Evolutionary conservation across 2,329 filamentous ascomycete genomes (phyloP), one percentile per base, ranked within the genome.

Genomic region (Phoma herbarum): DNA sequence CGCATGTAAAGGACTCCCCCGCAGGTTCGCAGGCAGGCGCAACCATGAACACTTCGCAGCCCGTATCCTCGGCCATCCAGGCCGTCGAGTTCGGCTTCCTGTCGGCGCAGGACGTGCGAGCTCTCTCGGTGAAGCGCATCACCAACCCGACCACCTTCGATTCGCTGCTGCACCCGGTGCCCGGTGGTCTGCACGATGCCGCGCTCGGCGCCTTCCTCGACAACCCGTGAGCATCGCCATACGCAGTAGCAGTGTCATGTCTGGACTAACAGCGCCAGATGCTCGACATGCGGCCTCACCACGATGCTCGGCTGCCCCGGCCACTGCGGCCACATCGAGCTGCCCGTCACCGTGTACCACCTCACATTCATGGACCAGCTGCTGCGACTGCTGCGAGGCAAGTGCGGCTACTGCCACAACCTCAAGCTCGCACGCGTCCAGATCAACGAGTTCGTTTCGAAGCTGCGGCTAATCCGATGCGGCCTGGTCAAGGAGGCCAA

Each of bases 321-420:
- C 57, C 96, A 99, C 81, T 86, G 90, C 59, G 96, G 95, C 52
- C 95, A 99, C 75, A 96, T 99, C 76, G 92, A 97, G 70, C 88
- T 99, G 12, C 93, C 95, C 14, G 90, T 93, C 12, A 92, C 91
- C 45, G 91, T 97, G 51, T 99, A 98, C 76, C 94, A 99, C 77
- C 92, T 94, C n/a, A 90, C 93, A 2, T 98, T 97, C 73, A 90
- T 99, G 83, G 93, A 97, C 74, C 93, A 97, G 76, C 86, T 93
- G 51, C 86, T 96, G 63, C 89, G 91, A 43, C 83, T 99, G 44
- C 84, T 99, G 20, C 88, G 93, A 68, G 90, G 92, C 52, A 90
- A 94, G 77, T 99, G 95, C 76, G 85, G 90, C 59, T 97, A 97
- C 80, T 99, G 96, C 79, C 90, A 93, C 73, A 88, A 89, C 57